Percentiles rank a stretch among this genome's conserved stretches.
Conservation (phyloP, 2,329 filamentous ascomycete species). For the Trichoderma sp. region DNA sequence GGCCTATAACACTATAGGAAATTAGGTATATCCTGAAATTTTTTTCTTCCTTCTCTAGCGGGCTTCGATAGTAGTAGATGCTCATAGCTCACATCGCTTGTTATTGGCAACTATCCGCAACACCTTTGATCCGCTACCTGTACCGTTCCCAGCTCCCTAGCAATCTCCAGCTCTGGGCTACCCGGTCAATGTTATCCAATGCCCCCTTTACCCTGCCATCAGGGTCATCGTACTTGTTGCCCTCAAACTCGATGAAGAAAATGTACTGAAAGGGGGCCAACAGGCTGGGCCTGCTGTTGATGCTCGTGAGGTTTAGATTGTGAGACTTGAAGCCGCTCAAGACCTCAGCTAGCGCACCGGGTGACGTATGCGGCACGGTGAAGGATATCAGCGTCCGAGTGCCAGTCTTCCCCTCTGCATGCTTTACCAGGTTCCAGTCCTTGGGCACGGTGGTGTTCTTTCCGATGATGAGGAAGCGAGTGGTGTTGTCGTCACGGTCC, state of each 20-base stretch:
- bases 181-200: slow-evolving; percentile 58
- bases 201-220: slow-evolving; percentile 62
- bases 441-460: slow-evolving; percentile 37
- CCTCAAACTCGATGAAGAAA: slow-evolving; percentile 90
- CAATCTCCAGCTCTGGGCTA: slow-evolving; percentile 68
- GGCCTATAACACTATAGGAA: no score
- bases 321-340: slow-evolving; percentile 75
- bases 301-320: slow-evolving; percentile 82
- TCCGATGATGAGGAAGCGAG: slow-evolving; percentile 72
- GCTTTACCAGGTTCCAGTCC: slow-evolving; percentile 36
- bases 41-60: no score
- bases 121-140: slow-evolving; percentile 31
- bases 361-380: slow-evolving; percentile 73
- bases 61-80: no score
- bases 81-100: no score
- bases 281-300: slow-evolving; percentile 82
- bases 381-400: slow-evolving; percentile 81
- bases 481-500: slow-evolving; percentile 75
- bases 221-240: slow-evolving; percentile 54
- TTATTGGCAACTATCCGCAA: background rate
- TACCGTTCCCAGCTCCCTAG: slow-evolving; percentile 65
- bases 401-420: slow-evolving; percentile 35
- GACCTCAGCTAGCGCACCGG: slow-evolving; percentile 81
- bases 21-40: no score
- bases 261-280: slow-evolving; percentile 82